Evolutionary conservation across 2,329 filamentous ascomycete species (phyloP), one percentile per base, ranked within the genome.

Genomic region (Aspergillus puulaauensis): DNA sequence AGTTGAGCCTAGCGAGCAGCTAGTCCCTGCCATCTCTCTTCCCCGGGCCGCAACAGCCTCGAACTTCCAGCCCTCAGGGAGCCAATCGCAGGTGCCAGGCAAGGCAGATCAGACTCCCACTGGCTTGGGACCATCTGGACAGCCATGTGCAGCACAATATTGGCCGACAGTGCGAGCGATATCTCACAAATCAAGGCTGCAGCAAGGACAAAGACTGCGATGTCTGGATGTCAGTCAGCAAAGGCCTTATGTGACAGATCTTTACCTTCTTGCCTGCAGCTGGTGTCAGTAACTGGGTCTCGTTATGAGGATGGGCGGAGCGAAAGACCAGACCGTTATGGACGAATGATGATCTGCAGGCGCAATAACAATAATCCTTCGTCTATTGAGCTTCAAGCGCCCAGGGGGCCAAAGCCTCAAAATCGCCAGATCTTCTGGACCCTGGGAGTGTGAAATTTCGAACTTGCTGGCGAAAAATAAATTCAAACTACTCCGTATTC

Each of bases 321-420:
- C 35, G 19, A 19, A 8, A 31, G 44, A 49, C 14, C 33, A 35
- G 21, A 37, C 45, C 53, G 46, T 55, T 55, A 49, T 41, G 37
- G 39, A 41, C 44, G 45, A 48, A 54, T 47, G 44, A 55, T 44
- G 53, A 55, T 55, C 53, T 49, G 53, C 53, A 49, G 44, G 35
- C 53, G 53, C 53, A 55, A 43, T 55, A 9, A 41, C 17, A 49
- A 41, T 23, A 17, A 33, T 41, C 46, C 52, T 24, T n/a, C 19
- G 37, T 23, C 12, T 46, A 27, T 47, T 40, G 17, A 53, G 35
- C 40, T 35, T 31, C 23, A 43, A 40, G 8, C 49, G 37, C 17
- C 23, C 49, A 52, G 35, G 49, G 37, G 49, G 3, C 8, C 15
- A 31, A 37, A 43, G 37, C 35, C 15, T 31, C 15, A 31, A 9